Evolutionary conservation across 2,329 filamentous ascomycete species (phyloP).

Genomic region (Sordariomycetes sp.): DNA sequence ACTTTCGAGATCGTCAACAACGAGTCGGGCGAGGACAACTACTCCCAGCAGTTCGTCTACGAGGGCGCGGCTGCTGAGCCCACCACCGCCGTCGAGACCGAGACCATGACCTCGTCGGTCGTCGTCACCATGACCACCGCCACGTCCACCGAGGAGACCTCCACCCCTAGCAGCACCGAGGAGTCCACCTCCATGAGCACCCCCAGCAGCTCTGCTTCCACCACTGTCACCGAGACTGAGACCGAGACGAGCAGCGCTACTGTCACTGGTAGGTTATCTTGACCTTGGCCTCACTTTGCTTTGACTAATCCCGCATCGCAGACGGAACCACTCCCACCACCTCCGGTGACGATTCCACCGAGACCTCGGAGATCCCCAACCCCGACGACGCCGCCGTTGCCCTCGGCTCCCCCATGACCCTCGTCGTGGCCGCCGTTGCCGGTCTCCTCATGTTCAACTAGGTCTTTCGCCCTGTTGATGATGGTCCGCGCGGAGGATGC

Average conservation of each 20-base stretch:
- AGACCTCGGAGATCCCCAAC: conserved; percentile 6
- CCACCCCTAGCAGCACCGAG: conserved; percentile 6
- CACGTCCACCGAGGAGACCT: conserved; percentile 4
- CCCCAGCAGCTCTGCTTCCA: conserved; percentile 6
- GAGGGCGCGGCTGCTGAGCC: conserved; percentile 11
- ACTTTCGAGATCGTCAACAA: conserved; percentile 23
- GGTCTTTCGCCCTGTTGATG: no score
- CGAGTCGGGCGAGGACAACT: conserved; percentile 17
- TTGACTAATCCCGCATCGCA: conserved; percentile 1
- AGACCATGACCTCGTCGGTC: conserved; percentile 7
- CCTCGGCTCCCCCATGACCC: conserved; percentile 19
- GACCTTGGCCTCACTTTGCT: no score
- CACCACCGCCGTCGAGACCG: conserved; percentile 6
- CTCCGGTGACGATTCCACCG: background rate
- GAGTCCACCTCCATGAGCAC: conserved; percentile 3
- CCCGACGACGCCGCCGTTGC: conserved; percentile 18
- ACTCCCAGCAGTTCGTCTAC: conserved; percentile 20
- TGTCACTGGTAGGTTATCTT: background rate
- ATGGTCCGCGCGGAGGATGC: no score
- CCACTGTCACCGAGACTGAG: conserved; percentile 7
- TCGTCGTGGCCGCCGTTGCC: conserved; percentile 21
- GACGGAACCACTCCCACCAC: conserved; percentile 4
- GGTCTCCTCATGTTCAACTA: conserved; percentile 22
- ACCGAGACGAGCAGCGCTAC: conserved; percentile 3
- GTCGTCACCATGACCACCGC: conserved; percentile 7